Evolutionary conservation across 2,329 filamentous ascomycete species (phyloP), one percentile per base, ranked within the genome.

Genomic region (Fusarium sterilihyphosum): DNA sequence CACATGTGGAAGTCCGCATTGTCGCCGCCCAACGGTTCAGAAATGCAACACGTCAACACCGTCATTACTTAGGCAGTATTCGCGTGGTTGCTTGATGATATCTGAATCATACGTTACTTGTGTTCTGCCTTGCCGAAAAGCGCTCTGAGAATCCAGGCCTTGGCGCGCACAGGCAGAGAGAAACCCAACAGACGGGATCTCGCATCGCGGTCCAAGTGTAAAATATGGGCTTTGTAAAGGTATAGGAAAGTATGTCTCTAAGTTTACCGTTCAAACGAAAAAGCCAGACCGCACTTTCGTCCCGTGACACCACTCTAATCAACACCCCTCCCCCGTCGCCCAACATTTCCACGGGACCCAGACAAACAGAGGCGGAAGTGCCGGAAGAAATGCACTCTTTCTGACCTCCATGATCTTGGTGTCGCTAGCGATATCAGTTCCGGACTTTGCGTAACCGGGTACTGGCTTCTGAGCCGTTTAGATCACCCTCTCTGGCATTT

Each of bases 71-170:
- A 17, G 16, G 6, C 9, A 44, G n/a, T n/a, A n/a, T 5, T 44
- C 17, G 10, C 6, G 41, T 17, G n/a, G 9, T 44, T 24, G 16
- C 12, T 24, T 18, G 16, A 3, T n/a, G 5, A 43, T 41, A 14
- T 5, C 40, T 6, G 8, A n/a, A 35, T 24, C 43, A 24, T 44
- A 17, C 6, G 8, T 24, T 8, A 13, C 11, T 18, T 18, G 11
- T 4, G 16, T 44, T 5, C 17, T n/a, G 16, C n/a, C n/a, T 17
- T 18, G 11, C 43, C 33, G 33, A 35, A 35, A 16, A 35, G 33
- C 0, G 33, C 33, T 6, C 33, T 16, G 6, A 35, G 1, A 8
- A 0, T 1, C 1, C 14, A 16, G 33, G 33, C 1, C 33, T 35
- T 35, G 14, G 0, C 33, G 33, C 33, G 0, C 1, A 16, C 33